These are phyloP conservation scores for Boletus subcaerulescens DNA, from an alignment of 768 basidiomycete genomes.

Conservation along the genomic window DNA sequence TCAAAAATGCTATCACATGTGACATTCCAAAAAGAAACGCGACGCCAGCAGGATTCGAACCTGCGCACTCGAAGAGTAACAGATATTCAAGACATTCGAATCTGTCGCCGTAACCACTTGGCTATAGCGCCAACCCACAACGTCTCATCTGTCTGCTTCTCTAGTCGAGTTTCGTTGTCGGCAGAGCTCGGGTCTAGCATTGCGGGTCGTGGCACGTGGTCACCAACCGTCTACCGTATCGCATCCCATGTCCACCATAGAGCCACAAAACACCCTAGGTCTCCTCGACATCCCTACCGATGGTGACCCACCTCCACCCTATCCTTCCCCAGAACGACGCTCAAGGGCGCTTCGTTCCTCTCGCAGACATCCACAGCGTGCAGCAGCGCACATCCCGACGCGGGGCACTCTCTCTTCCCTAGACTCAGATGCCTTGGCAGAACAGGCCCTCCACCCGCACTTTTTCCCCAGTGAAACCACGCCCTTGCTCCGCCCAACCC, in stretches of 20 bases:
- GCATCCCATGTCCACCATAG: conserved; percentile 7
- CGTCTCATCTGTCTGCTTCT: too few species aligned
- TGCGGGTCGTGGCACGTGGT: neutral
- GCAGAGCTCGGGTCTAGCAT: too few species aligned
- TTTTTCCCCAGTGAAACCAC: conserved; percentile 41
- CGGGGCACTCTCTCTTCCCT: conserved; percentile 31
- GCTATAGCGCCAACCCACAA: conserved; percentile 50
- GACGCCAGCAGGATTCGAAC: conserved; percentile 69
- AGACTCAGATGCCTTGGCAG: conserved; percentile 37
- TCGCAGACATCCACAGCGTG: conserved; percentile 31
- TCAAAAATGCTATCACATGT: neutral
- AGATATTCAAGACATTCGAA: conserved; percentile 50
- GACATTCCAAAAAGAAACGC: conserved; percentile 23
- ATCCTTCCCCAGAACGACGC: conserved; percentile 52
- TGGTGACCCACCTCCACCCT: conserved; percentile 68
- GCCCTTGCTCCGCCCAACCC: conserved; percentile 40
- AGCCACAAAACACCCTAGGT: conserved; percentile 8
- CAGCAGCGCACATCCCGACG: conserved; percentile 27
- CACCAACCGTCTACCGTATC: too few species aligned
- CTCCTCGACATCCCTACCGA: conserved; percentile 12
- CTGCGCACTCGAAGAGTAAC: conserved; percentile 68
- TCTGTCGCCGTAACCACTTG: conserved; percentile 79
- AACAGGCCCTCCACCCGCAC: conserved; percentile 26
- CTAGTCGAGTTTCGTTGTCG: too few species aligned
- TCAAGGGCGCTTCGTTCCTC: conserved; percentile 31